Evolutionary conservation across 345 rosid species (phyloP), one percentile per base, ranked within the genome.

Genomic region (Populus ilicifolia): DNA sequence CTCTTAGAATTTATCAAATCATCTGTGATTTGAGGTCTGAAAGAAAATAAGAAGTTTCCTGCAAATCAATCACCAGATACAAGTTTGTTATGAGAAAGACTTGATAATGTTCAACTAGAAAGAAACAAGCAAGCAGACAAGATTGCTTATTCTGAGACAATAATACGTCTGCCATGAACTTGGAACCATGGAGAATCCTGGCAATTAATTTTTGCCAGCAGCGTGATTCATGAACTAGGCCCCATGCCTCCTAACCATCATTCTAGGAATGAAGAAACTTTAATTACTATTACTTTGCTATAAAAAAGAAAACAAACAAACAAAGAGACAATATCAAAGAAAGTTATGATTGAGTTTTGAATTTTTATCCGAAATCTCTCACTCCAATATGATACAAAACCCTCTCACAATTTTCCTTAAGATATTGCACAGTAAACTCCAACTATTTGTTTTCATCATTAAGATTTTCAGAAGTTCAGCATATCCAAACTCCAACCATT

Each of bases 1-100:
- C 83, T 82, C 80, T 70, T 82, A 70, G 84, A 79, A 77, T 79
- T 82, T 68, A 76, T 76, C 72, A 81, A 71, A 75, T 72, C 84
- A 73, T 85, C 86, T 81, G 89, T 73, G 62, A 90, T 79, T 82
- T 89, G 86, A 67, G 99, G 99, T 87, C 97, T 87, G 86, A 95
- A 91, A 71, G 99, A 90, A 79, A 95, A 87, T 76, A 93, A 86
- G 87, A 93, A 91, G 81, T 93, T 95, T 66, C 98, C 99, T 95
- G 95, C 84, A 85, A 82, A 71, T 77, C 27, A 77, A 75, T 73
- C 25, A 70, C 70, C 72, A 76, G 70, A 54, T 70, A 71, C 61
- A 63, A 59, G 46, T 54, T 67, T 74, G 39, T 73, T 63, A 67
- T 5, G n/a, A 72, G 65, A 25, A 23, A 36, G 67, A 50, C 65